Evolutionary conservation across 108 stramenopile genomes (phyloP).

Genomic region (Pseudonitzschia pungens): DNA sequence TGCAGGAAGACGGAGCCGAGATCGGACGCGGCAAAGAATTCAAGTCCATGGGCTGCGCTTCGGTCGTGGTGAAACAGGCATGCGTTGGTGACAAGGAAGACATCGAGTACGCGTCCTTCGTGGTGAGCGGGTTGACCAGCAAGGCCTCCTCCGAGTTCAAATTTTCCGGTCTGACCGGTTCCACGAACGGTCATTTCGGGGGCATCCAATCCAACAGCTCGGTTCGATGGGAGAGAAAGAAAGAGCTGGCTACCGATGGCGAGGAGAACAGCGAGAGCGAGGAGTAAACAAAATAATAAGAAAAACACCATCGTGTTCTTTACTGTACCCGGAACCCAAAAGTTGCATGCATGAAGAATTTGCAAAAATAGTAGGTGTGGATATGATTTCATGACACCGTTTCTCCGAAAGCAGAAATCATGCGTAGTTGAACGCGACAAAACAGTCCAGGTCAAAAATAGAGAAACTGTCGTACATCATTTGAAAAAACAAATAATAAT

Average conservation of each 20-base stretch:
- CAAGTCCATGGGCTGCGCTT: constrained; percentile 34
- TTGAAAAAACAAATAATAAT: too few relatives aligned
- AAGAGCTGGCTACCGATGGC: neutral
- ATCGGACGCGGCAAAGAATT: constrained; percentile 31
- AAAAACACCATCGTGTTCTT: constrained; percentile 3
- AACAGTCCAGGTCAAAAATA: neutral
- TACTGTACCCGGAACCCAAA: too few relatives aligned
- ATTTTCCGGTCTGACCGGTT: constrained; percentile 72
- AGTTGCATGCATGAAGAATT: too few relatives aligned
- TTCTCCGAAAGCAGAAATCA: too few relatives aligned
- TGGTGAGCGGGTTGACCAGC: constrained; percentile 53
- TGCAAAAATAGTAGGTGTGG: too few relatives aligned
- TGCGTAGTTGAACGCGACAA: too few relatives aligned
- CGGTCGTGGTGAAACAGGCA: constrained; percentile 41
- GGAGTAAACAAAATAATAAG: neutral
- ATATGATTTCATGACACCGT: too few relatives aligned
- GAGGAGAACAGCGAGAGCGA: neutral
- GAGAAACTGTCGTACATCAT: too few relatives aligned
- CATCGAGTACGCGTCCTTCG: constrained; percentile 53
- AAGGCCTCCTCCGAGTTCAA: constrained; percentile 58
- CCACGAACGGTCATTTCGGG: constrained; percentile 73
- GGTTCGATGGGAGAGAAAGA: constrained; percentile 36
- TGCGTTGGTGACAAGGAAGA: constrained; percentile 66
- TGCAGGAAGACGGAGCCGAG: constrained; percentile 55
- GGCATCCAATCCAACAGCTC: constrained; percentile 43